Conservation (phyloP, 129 eudicot species). For the Centrapalus pauciflorus region DNA sequence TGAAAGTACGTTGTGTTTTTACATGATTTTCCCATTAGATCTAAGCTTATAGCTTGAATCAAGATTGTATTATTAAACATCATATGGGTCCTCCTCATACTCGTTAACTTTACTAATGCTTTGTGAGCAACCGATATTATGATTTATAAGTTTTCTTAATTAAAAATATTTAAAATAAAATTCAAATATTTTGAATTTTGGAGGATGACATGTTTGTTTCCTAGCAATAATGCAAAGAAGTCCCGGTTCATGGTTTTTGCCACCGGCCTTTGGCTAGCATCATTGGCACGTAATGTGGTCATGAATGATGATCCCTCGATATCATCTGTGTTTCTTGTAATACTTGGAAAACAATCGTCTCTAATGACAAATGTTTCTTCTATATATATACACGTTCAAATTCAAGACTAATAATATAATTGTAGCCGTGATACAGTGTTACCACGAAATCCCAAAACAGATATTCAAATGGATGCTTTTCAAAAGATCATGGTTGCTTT, state of each 20-base stretch:
- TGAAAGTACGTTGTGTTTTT: too few relatives aligned
- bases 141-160: too few relatives aligned
- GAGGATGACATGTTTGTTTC: too few relatives aligned
- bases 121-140: too few relatives aligned
- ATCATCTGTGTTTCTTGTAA: conserved; percentile 3
- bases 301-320: background rate
- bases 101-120: too few relatives aligned
- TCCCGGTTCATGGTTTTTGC: conserved; percentile 9
- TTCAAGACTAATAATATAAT: background rate
- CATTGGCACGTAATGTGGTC: background rate
- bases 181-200: too few relatives aligned
- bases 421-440: background rate
- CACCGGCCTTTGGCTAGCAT: conserved; percentile 16
- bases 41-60: too few relatives aligned
- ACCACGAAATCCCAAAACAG: background rate
- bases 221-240: background rate
- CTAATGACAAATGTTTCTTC: background rate
- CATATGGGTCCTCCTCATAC: too few relatives aligned
- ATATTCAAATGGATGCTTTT: conserved; percentile 4
- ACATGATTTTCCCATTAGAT: too few relatives aligned
- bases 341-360: background rate
- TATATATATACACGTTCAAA: background rate
- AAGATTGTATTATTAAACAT: too few relatives aligned
- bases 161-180: too few relatives aligned
- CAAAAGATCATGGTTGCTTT: conserved; percentile 1